Percentiles rank a stretch among this genome's conserved stretches.
Evolutionary conservation across 176 grass and related monocot species (phyloP).

Genomic region (Zoysia pacifica): DNA sequence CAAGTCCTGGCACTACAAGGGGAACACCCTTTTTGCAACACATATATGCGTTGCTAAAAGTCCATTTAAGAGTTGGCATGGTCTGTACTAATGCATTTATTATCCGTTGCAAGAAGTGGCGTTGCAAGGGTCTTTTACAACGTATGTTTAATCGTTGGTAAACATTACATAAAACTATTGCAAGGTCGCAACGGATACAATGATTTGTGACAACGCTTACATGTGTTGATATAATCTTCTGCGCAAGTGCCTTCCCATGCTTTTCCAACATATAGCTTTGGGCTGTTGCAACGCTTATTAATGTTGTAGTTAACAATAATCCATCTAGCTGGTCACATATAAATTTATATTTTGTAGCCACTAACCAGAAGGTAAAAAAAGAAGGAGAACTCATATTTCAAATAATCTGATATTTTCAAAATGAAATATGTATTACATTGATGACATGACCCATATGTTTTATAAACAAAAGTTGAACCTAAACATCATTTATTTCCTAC

Average conservation of each 20-base stretch:
- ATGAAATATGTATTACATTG: too few species aligned
- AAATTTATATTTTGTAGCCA: neutral
- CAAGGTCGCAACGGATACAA: neutral
- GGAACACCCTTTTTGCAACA: neutral
- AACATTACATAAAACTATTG: neutral
- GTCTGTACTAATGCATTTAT: neutral
- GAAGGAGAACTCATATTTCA: too few species aligned
- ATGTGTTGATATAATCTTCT: neutral
- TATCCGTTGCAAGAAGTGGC: neutral
- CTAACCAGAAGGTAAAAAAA: too few species aligned
- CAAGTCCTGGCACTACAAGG: neutral
- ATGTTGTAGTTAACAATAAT: neutral
- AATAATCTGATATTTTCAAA: neutral
- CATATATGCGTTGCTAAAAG: neutral
- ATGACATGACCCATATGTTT: neutral
- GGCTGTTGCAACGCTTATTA: neutral
- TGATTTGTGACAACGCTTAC: neutral
- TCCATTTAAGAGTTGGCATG: neutral
- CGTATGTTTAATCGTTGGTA: neutral
- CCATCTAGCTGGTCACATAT: neutral
- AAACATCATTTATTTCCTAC: neutral
- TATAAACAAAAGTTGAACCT: neutral
- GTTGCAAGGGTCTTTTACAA: neutral
- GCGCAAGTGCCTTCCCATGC: neutral
- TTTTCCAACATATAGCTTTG: neutral